Evolutionary conservation across 768 basidiomycete species (phyloP).

Genomic region (Leccinum barrowsii): DNA sequence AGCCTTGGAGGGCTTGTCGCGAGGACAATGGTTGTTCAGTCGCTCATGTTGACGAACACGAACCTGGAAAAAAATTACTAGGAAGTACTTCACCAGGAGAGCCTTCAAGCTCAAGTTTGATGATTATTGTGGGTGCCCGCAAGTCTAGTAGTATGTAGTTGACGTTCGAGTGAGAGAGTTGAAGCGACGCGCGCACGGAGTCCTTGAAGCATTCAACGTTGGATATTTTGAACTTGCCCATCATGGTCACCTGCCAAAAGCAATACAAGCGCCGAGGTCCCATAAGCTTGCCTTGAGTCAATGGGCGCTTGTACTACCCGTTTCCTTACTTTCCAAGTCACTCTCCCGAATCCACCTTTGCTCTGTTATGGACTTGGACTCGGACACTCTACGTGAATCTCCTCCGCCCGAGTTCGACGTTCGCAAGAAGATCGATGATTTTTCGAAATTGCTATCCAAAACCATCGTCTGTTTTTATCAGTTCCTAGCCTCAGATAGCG

Average conservation of each 20-base stretch:
- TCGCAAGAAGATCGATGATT: slow-evolving; percentile 21
- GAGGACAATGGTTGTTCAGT: not conserved
- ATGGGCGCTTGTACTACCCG: not conserved
- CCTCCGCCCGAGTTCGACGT: slow-evolving; percentile 15
- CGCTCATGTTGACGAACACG: not conserved
- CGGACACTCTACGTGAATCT: not conserved
- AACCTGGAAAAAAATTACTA: not conserved
- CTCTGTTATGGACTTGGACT: slow-evolving; percentile 14
- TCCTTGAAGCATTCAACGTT: not conserved
- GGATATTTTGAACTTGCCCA: not conserved
- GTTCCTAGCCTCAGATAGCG: slow-evolving; percentile 25
- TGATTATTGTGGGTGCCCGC: no score
- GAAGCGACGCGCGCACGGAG: not conserved
- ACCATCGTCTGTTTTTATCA: slow-evolving; percentile 28
- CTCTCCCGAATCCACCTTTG: not conserved
- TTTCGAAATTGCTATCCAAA: slow-evolving; percentile 17
- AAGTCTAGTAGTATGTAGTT: no score
- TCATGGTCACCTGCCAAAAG: not conserved
- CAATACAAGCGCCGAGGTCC: slow-evolving; percentile 7
- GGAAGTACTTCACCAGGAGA: not conserved
- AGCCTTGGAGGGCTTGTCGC: not conserved
- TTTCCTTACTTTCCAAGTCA: not conserved
- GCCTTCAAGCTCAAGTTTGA: no score
- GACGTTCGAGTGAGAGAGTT: not conserved
- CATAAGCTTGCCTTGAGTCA: slow-evolving; percentile 5